Evolutionary conservation across 1,284 basidiomycete species (phyloP).

Genomic region (Athelia sp.): DNA sequence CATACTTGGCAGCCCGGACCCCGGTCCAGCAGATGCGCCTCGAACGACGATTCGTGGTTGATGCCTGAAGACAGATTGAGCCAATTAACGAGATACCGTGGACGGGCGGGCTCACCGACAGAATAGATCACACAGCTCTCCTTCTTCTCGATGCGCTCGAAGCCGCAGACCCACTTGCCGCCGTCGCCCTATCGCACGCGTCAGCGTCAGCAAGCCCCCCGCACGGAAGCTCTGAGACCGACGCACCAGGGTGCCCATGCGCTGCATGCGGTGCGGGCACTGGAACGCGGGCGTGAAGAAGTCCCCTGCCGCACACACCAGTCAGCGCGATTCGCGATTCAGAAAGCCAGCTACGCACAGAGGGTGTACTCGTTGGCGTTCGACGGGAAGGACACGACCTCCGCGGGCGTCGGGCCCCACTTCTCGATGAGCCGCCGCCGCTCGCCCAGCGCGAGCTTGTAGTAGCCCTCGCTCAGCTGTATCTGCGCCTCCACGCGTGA

Average conservation of each 20-base stretch:
- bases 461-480: conserved; percentile 2
- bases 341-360: conserved; percentile 15
- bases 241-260: conserved; percentile 43
- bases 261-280: conserved; percentile 40
- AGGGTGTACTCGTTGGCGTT: conserved; percentile 28
- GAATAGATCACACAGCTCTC: conserved; percentile 43
- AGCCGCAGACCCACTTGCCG: conserved; percentile 50
- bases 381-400: conserved; percentile 3
- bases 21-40: conserved; percentile 37
- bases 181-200: conserved; percentile 45
- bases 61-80: conserved; percentile 24
- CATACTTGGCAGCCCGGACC: conserved; percentile 39
- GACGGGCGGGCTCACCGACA: conserved; percentile 27
- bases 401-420: conserved; percentile 12
- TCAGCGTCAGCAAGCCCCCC: conserved; percentile 38
- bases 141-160: conserved; percentile 38
- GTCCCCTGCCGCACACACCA: conserved; percentile 33
- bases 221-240: conserved; percentile 38
- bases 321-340: not conserved
- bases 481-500: conserved; percentile 18
- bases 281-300: conserved; percentile 43
- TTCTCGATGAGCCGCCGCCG: conserved; percentile 11
- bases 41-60: conserved; percentile 52
- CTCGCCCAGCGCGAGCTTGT: conserved; percentile 9
- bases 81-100: not conserved